phyloP scores from a whole-genome alignment of 1,284 basidiomycete species.

The Moniliophthora roreri region DNA sequence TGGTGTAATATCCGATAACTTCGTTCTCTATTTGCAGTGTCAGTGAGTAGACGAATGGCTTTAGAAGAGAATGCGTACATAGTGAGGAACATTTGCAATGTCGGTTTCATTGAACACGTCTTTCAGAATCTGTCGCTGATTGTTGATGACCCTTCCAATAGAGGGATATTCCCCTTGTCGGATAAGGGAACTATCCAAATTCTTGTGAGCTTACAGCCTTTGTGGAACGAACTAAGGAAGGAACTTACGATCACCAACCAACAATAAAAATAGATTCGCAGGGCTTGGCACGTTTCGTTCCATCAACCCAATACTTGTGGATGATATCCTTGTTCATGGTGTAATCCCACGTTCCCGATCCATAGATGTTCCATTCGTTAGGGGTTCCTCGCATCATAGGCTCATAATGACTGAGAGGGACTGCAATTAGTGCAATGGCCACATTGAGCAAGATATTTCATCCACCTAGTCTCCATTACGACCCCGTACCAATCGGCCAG shows the following conservation, averaged over 20 bases:
- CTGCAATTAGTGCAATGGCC: not conserved
- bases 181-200: conserved; percentile 49
- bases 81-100: conserved; percentile 53
- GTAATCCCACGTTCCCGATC: conserved; percentile 63
- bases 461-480: conserved; percentile 64
- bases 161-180: conserved; percentile 45
- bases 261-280: conserved; percentile 65
- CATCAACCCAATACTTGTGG: conserved; percentile 58
- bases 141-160: conserved; percentile 56
- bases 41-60: no score
- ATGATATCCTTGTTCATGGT: conserved; percentile 50
- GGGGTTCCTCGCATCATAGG: conserved; percentile 66
- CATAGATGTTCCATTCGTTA: conserved; percentile 58
- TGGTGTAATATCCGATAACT: conserved; percentile 67
- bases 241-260: conserved; percentile 53
- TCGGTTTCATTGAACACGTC: conserved; percentile 51
- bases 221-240: not conserved
- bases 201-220: not conserved
- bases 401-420: conserved; percentile 52
- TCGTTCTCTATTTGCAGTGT: conserved; percentile 55
- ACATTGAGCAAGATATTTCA: not conserved
- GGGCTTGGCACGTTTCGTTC: conserved; percentile 52
- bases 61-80: conserved; percentile 51
- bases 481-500: conserved; percentile 68
- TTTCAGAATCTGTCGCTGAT: conserved; percentile 64